phyloP scores from a whole-genome alignment of 2,329 filamentous ascomycete species.

The Diaporthe sp. region DNA sequence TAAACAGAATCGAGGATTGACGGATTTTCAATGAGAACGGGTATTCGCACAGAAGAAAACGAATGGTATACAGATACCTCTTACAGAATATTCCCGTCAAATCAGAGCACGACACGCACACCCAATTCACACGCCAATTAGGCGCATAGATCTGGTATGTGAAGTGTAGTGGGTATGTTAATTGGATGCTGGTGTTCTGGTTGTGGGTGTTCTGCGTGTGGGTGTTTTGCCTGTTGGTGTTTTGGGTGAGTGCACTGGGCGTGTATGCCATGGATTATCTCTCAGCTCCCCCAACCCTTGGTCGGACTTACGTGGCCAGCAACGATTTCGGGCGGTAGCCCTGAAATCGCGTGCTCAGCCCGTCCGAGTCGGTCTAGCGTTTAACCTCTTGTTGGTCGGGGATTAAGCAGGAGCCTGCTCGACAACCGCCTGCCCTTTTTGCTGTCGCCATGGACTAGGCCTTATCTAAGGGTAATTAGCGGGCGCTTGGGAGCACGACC shows the following conservation, averaged over 20 bases:
- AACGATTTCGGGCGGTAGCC: not conserved
- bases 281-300: not conserved
- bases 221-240: too few relatives aligned
- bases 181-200: too few relatives aligned
- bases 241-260: too few relatives aligned
- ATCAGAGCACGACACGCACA: too few relatives aligned
- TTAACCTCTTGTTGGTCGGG: not conserved
- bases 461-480: constrained; percentile 2
- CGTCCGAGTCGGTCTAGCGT: not conserved
- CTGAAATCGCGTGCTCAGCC: constrained; percentile 7
- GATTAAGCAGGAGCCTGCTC: not conserved
- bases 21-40: not conserved
- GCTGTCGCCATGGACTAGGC: not conserved
- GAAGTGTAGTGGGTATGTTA: too few relatives aligned
- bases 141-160: too few relatives aligned
- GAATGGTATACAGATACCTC: too few relatives aligned
- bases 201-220: too few relatives aligned
- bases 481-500: not conserved
- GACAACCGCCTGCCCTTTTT: not conserved
- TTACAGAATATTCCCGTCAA: too few relatives aligned
- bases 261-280: not conserved
- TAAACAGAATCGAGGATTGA: not conserved
- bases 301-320: not conserved
- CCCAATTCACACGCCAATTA: too few relatives aligned
- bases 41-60: too few relatives aligned